phyloP scores from a whole-genome alignment of 176 grass and related monocot genomes.

The Lolium rigidum region DNA sequence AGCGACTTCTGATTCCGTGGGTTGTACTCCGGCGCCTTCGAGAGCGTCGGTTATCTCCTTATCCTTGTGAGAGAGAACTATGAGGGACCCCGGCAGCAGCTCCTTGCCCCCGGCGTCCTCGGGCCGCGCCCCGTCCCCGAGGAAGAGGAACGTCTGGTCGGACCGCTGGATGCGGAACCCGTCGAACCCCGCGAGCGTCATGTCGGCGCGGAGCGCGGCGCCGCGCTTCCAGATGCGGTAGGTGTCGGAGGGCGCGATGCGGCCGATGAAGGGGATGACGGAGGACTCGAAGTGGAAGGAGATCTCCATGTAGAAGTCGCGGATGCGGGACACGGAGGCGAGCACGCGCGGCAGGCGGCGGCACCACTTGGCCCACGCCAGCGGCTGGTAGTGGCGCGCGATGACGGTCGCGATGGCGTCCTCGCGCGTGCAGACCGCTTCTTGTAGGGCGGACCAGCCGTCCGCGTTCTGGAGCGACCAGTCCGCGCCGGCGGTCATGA shows the following conservation, averaged over 20 bases:
- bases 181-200: conserved; percentile 92
- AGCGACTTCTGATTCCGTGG: conserved; percentile 80
- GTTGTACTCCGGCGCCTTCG: conserved; percentile 87
- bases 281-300: conserved; percentile 99
- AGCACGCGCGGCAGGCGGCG: conserved; percentile 84
- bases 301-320: conserved; percentile 99
- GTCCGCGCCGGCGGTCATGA: conserved; percentile 89
- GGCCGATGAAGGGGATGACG: conserved; percentile 92
- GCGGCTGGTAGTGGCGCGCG: conserved; percentile 93
- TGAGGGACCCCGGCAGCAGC: conserved; percentile 79
- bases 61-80: conserved; percentile 91
- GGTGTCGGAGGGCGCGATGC: conserved; percentile 94
- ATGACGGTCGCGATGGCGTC: conserved; percentile 89
- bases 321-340: conserved; percentile 72
- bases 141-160: conserved; percentile 90
- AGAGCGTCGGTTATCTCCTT: conserved; percentile 94
- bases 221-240: conserved; percentile 99
- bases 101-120: conserved; percentile 66
- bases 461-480: conserved; percentile 97
- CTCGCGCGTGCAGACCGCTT: conserved; percentile 87
- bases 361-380: conserved; percentile 99
- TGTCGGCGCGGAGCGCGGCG: conserved; percentile 70
- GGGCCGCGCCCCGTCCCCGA: conserved; percentile 61
- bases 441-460: conserved; percentile 94
- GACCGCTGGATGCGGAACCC: conserved; percentile 94